A percentile compares a stretch with the other conserved stretches of the same genome.
These are phyloP conservation scores for Backusella tuberculispora DNA, from an alignment of 192 early-diverging fungal genomes.

Conservation along the genomic window DNA sequence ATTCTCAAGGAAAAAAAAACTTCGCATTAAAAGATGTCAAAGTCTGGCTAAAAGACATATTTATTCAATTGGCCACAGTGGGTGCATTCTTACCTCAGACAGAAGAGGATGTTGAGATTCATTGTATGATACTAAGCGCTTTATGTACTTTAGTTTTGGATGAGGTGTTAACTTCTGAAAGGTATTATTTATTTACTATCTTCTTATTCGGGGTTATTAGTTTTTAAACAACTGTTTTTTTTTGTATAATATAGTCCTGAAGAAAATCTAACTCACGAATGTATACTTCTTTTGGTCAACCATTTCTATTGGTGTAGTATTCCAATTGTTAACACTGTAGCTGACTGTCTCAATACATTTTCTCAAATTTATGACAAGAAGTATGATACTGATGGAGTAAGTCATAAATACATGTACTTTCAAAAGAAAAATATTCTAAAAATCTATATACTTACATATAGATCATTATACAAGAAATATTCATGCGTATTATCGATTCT, in stretches of 20 bases:
- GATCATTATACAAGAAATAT: constrained; percentile 58
- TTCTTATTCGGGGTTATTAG: neutral
- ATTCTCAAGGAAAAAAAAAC: neutral
- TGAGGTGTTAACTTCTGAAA: constrained; percentile 39
- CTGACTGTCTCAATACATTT: constrained; percentile 65
- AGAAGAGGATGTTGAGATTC: constrained; percentile 39
- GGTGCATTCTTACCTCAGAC: constrained; percentile 21
- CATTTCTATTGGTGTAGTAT: constrained; percentile 66
- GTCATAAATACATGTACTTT: neutral
- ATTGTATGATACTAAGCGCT: constrained; percentile 48
- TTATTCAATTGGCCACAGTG: constrained; percentile 32
- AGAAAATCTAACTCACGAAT: constrained; percentile 54
- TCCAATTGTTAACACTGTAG: constrained; percentile 62
- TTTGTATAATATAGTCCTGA: constrained; percentile 39
- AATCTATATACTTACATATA: constrained; percentile 20
- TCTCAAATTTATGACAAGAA: constrained; percentile 60
- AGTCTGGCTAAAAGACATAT: constrained; percentile 39
- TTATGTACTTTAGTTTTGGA: constrained; percentile 39
- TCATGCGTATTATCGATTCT: constrained; percentile 68
- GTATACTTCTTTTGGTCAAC: constrained; percentile 63
- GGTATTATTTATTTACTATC: constrained; percentile 18
- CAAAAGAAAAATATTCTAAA: neutral
- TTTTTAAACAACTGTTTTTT: neutral
- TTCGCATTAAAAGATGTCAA: constrained; percentile 33
- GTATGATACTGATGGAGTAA: constrained; percentile 60